Evolutionary conservation across 352 stramenopile genomes (phyloP).

Genomic region (Globisporangium viniferum): DNA sequence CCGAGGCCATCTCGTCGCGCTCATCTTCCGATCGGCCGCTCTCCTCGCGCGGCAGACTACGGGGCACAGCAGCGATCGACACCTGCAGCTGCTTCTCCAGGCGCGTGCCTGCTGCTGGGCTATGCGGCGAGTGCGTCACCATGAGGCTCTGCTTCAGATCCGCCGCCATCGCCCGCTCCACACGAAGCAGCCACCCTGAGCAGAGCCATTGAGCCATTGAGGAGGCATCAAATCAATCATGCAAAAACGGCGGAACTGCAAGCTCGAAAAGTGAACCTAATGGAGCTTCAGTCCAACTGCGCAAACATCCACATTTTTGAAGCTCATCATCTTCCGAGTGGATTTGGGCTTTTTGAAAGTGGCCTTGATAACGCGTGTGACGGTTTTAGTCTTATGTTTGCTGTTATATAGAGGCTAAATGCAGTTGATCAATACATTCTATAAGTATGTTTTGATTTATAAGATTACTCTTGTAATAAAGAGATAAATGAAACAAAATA

Average conservation of each 20-base stretch:
- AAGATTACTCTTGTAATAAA: neutral
- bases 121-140: neutral
- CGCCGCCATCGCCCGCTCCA: conserved; percentile 1
- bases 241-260: neutral
- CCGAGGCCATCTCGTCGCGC: neutral
- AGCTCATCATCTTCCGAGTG: neutral
- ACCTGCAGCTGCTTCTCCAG: neutral
- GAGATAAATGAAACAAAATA: neutral
- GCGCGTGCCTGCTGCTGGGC: neutral
- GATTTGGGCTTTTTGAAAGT: neutral
- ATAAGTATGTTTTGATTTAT: neutral
- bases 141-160: conserved; percentile 20
- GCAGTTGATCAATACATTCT: no score
- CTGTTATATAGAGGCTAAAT: neutral
- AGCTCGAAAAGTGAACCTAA: neutral
- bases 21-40: neutral
- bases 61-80: no score
- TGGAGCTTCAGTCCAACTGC: neutral
- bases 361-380: neutral
- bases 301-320: neutral
- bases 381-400: neutral
- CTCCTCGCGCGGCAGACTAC: neutral
- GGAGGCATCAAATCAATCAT: neutral
- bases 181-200: neutral
- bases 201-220: neutral